These are phyloP conservation scores for Anisodus tanguticus DNA, from an alignment of 257 asterid species.

Conservation along the genomic window DNA sequence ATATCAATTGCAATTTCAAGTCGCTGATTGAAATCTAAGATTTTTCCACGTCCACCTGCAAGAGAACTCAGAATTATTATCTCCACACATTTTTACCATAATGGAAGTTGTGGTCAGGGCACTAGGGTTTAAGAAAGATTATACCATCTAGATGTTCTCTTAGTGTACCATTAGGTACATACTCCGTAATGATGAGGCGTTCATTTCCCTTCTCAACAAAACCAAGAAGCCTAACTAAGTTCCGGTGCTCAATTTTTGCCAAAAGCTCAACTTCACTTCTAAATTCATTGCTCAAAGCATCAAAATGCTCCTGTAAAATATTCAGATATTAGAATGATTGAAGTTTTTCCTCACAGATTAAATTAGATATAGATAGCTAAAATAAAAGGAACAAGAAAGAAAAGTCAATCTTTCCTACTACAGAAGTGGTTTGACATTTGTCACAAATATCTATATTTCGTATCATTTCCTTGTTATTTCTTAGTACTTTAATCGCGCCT, in stretches of 20 bases:
- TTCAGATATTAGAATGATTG: slow-evolving; percentile 25
- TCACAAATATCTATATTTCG: neutral
- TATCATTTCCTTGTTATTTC: neutral
- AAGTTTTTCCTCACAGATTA: neutral
- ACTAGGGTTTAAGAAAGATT: slow-evolving; percentile 31
- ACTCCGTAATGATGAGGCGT: slow-evolving; percentile 88
- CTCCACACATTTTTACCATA: neutral
- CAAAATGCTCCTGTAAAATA: slow-evolving; percentile 62
- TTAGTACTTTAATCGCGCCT: neutral
- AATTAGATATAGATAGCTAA: neutral
- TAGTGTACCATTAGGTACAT: slow-evolving; percentile 92
- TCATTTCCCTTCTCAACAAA: slow-evolving; percentile 84
- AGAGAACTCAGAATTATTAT: slow-evolving; percentile 38
- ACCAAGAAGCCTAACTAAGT: slow-evolving; percentile 93
- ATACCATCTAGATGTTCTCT: slow-evolving; percentile 98
- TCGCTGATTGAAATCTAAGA: slow-evolving; percentile 87
- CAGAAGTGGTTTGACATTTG: neutral
- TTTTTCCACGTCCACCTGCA: slow-evolving; percentile 71
- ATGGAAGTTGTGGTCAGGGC: slow-evolving; percentile 22
- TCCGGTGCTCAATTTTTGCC: slow-evolving; percentile 94
- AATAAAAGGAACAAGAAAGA: neutral
- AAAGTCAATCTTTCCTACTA: neutral
- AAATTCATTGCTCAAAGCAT: slow-evolving; percentile 66
- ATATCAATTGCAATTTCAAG: slow-evolving; percentile 92
- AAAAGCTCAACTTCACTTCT: slow-evolving; percentile 94